Percentiles rank a stretch among this genome's conserved stretches.
phyloP scores from a whole-genome alignment of 2,329 filamentous ascomycete species.

The Fusarium nematophilum region DNA sequence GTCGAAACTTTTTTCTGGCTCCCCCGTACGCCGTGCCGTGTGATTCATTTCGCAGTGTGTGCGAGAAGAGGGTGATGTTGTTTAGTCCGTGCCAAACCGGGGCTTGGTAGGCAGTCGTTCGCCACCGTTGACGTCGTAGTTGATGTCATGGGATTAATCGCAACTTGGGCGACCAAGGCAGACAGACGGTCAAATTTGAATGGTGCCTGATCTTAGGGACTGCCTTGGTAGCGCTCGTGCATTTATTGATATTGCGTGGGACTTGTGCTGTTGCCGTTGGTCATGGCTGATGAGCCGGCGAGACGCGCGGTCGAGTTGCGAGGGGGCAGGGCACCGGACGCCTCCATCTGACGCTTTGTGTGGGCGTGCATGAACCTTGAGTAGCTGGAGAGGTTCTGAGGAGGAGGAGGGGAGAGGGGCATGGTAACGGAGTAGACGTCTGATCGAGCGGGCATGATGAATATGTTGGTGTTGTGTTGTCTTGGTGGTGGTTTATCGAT shows the following conservation, averaged over 20 bases:
- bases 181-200: neutral
- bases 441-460: slow-evolving; percentile 53
- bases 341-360: slow-evolving; percentile 74
- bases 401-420: slow-evolving; percentile 53
- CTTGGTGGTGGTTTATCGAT: neutral
- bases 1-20: slow-evolving; percentile 20
- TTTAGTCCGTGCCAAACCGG: neutral
- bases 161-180: slow-evolving; percentile 5
- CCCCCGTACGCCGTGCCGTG: slow-evolving; percentile 21
- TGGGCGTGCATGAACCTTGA: slow-evolving; percentile 72
- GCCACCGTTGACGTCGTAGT: slow-evolving; percentile 35
- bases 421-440: slow-evolving; percentile 53
- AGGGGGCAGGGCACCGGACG: slow-evolving; percentile 50
- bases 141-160: slow-evolving; percentile 24
- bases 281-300: slow-evolving; percentile 31
- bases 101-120: neutral
- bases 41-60: slow-evolving; percentile 10
- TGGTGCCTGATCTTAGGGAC: neutral
- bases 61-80: slow-evolving; percentile 6
- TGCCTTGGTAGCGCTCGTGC: neutral
- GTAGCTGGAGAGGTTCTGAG: slow-evolving; percentile 65
- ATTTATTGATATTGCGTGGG: slow-evolving; percentile 29
- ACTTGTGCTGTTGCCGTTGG: slow-evolving; percentile 44
- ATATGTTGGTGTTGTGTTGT: slow-evolving; percentile 25
- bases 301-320: slow-evolving; percentile 23